Evolutionary conservation across 495 filamentous ascomycete genomes (phyloP).

Genomic region (Sabuloglossum arenarium): DNA sequence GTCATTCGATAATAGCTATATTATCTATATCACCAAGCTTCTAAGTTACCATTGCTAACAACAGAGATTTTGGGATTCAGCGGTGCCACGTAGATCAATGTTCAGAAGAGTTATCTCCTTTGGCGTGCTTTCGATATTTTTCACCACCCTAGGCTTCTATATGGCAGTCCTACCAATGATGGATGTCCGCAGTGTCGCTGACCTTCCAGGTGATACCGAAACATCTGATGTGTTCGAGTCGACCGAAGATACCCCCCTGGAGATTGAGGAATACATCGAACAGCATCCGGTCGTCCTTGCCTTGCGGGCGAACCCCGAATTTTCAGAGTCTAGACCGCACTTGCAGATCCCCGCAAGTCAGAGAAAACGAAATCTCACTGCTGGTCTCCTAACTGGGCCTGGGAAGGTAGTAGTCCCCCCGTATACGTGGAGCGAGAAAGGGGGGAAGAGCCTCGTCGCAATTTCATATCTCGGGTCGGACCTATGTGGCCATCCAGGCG

Average conservation of each 20-base stretch:
- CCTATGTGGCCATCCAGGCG: conserved; percentile 78
- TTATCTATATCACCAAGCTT: not conserved
- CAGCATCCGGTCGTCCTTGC: conserved; percentile 47
- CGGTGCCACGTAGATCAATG: not conserved
- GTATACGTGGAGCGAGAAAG: conserved; percentile 46
- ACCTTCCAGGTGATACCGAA: conserved; percentile 46
- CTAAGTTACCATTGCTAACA: not conserved
- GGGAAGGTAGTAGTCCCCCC: conserved; percentile 70
- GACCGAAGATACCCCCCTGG: conserved; percentile 31
- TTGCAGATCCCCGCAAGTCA: conserved; percentile 53
- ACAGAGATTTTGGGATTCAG: not conserved
- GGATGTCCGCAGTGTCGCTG: too few relatives aligned
- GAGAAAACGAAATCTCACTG: conserved; percentile 58
- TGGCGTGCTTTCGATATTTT: conserved; percentile 21
- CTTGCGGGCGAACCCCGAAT: conserved; percentile 45
- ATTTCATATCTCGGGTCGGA: conserved; percentile 63
- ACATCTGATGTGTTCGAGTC: conserved; percentile 46
- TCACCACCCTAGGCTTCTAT: conserved; percentile 28
- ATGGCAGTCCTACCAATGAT: conserved; percentile 31
- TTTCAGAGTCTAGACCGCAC: conserved; percentile 65
- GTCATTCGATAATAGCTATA: not conserved
- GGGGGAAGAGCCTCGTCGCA: conserved; percentile 49
- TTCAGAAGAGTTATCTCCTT: conserved; percentile 12
- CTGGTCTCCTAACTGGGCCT: conserved; percentile 54
- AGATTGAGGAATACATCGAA: conserved; percentile 51